These are phyloP conservation scores for Acrasis kona DNA, from an alignment of 78 protist species.

Conservation along the genomic window DNA sequence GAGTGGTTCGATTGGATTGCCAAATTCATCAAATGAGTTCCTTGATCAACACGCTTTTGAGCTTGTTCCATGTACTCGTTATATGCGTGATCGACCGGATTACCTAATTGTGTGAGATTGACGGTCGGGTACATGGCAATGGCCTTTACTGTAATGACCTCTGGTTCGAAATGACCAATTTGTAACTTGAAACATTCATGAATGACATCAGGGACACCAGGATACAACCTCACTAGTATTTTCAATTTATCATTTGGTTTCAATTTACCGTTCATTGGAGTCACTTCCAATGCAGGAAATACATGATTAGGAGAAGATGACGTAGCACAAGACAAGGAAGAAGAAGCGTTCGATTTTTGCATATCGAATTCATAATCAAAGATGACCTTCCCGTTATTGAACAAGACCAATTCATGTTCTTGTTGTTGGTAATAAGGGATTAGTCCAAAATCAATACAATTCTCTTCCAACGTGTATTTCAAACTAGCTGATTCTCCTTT, in stretches of 20 bases:
- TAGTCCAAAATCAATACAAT: conserved; percentile 25
- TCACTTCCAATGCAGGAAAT: too few species aligned
- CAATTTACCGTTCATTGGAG: not conserved
- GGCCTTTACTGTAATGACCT: conserved; percentile 16
- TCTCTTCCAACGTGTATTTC: conserved; percentile 22
- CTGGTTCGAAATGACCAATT: conserved; percentile 52
- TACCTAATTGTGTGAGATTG: too few species aligned
- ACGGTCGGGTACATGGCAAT: too few species aligned
- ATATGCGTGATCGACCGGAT: too few species aligned
- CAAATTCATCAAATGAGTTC: too few species aligned
- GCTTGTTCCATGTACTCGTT: too few species aligned
- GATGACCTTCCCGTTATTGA: conserved; percentile 42
- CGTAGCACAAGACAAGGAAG: too few species aligned
- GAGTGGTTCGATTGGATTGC: too few species aligned
- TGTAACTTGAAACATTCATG: conserved; percentile 18
- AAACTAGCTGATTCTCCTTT: conserved; percentile 31
- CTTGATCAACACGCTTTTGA: too few species aligned
- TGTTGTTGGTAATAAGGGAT: not conserved
- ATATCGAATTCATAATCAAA: conserved; percentile 4
- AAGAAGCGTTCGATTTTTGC: not conserved
- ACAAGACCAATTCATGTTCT: conserved; percentile 12
- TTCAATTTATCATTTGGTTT: conserved; percentile 6
- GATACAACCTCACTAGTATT: not conserved
- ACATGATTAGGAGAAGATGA: too few species aligned
- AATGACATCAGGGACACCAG: conserved; percentile 18